Base-by-base conservation (phyloP, 805 yeast genomes). In the Ascoidea rubescens region DNA sequence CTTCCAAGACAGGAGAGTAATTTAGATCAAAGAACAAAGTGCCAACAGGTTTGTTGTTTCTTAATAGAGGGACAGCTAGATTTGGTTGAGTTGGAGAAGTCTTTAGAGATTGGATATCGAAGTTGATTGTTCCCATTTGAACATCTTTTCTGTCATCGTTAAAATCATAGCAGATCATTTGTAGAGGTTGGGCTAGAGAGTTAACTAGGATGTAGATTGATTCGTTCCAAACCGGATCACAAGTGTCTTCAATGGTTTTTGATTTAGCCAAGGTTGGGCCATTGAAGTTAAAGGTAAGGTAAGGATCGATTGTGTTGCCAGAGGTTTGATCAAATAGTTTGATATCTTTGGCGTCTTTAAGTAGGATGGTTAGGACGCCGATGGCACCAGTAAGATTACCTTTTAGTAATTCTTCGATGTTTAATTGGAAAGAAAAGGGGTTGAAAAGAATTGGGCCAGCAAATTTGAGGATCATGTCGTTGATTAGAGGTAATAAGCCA, bases 351-450 rank as follows among this genome's bases (percentile, higher is more conserved):
- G 95, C 96, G 47, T 76, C 70, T 59, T 81, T 79, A 45, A 84
- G 71, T 32, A 75, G 78, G 47, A 93, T 66, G 47, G 82, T 83
- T 56, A 93, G 68, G 37, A 93, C 86, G 69, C 99, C 99, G 59
- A 88, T 74, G 5, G 98, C 84, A 44, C 91, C 79, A 61, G 82
- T 82, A 52, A 79, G 66, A 48, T 91, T 82, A 62, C 96, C 96
- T 21, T 95, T 84, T 59, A 91, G 67, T 63, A 93, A 71, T 69
- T 89, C 96, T 63, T 95, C 96, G 48, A 93, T 77, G 61, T 95
- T 93, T 64, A 93, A 70, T 71, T 93, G 96, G 73, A 90, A 86
- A 3, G 96, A 88, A 57, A 93, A 82, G 12, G 99, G 99, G 48
- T 85, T 74, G 61, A 87, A 84, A 49, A 91, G 63, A 71, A 93